Conservation (phyloP, 768 basidiomycete species). For the Pulveroboletus ravenelii region DNA sequence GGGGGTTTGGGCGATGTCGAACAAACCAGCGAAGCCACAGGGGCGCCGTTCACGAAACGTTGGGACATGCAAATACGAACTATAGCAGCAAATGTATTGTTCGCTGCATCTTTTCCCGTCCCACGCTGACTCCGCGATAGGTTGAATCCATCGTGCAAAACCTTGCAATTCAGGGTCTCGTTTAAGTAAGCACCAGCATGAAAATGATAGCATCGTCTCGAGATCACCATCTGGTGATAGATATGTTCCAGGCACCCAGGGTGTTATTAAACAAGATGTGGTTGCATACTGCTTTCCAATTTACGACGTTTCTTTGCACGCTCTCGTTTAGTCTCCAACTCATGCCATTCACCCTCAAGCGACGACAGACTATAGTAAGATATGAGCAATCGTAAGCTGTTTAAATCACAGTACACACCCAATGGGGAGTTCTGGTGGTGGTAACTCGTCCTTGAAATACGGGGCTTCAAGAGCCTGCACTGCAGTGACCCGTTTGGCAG, state of each 20-base stretch:
- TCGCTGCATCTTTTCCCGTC: neutral
- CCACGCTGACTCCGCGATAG: constrained; percentile 34
- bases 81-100: constrained; percentile 77
- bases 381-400: constrained; percentile 4
- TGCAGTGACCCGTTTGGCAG: constrained; percentile 70
- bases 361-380: constrained; percentile 54
- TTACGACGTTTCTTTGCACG: constrained; percentile 75
- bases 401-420: constrained; percentile 52
- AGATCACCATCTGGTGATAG: constrained; percentile 6
- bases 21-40: constrained; percentile 83
- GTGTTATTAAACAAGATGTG: constrained; percentile 32
- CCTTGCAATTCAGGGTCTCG: constrained; percentile 66
- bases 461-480: constrained; percentile 71
- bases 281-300: constrained; percentile 45
- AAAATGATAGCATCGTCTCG: constrained; percentile 8
- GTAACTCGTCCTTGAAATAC: constrained; percentile 83
- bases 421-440: constrained; percentile 64
- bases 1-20: constrained; percentile 87
- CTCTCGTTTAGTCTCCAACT: constrained; percentile 92
- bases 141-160: constrained; percentile 87
- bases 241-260: constrained; percentile 17
- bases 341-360: constrained; percentile 96
- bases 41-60: constrained; percentile 84
- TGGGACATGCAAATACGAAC: constrained; percentile 95
- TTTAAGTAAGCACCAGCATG: constrained; percentile 32